A percentile compares a stretch with the other conserved stretches of the same genome.
Evolutionary conservation across 2,329 filamentous ascomycete species (phyloP).

Genomic region (Ophiocordyceps camponoti-rufipedis): DNA sequence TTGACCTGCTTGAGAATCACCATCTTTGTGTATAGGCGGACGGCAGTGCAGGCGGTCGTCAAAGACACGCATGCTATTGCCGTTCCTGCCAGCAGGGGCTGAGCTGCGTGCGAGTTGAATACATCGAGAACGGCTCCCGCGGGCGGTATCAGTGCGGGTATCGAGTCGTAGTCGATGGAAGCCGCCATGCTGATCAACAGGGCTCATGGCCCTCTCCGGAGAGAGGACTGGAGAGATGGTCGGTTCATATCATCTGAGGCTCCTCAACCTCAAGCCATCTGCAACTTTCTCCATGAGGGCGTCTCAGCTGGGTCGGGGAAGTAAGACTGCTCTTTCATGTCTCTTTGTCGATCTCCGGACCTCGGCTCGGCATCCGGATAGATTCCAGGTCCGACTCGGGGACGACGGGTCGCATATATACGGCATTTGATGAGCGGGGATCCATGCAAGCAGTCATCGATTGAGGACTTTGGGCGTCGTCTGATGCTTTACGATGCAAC

Average conservation of each 20-base stretch:
- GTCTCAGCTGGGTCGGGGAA: not conserved
- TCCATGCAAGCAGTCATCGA: too few relatives aligned
- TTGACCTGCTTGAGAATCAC: not conserved
- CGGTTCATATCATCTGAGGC: too few relatives aligned
- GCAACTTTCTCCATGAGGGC: not conserved
- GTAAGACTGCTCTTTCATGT: not conserved
- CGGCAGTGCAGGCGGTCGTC: not conserved
- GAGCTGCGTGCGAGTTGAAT: not conserved
- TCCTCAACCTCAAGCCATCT: too few relatives aligned
- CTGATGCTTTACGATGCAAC: too few relatives aligned
- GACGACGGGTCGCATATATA: not conserved
- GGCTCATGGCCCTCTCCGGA: too few relatives aligned
- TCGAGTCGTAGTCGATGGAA: not conserved
- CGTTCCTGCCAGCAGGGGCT: not conserved
- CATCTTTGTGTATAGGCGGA: not conserved
- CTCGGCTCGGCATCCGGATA: not conserved
- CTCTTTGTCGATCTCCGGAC: not conserved
- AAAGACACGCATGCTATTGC: not conserved
- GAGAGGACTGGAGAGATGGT: too few relatives aligned
- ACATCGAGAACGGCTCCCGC: not conserved
- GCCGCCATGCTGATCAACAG: not conserved
- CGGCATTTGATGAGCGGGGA: not conserved
- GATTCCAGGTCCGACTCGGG: not conserved
- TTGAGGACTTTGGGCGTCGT: too few relatives aligned
- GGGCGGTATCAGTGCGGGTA: not conserved